A percentile compares a stretch with the other conserved stretches of the same genome.
These are phyloP conservation scores for Golubevia sp. DNA, from an alignment of 1,284 basidiomycete species.

Conservation along the genomic window DNA sequence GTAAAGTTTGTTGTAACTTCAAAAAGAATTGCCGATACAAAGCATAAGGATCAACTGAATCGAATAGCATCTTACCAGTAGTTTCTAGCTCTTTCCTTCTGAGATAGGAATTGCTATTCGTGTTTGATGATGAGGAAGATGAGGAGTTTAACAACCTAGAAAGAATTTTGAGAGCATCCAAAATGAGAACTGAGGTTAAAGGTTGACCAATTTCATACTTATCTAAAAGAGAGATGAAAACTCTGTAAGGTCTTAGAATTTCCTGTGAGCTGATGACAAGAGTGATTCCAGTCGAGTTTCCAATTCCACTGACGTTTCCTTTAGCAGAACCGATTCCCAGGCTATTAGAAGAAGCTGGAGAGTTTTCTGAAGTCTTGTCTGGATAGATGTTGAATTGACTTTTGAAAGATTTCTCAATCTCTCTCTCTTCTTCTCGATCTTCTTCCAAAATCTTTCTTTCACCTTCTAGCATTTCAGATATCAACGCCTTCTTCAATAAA, in stretches of 20 bases:
- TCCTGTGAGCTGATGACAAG: background rate
- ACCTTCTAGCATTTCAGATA: too few species aligned
- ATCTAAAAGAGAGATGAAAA: conserved; percentile 91
- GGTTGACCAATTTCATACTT: conserved; percentile 92
- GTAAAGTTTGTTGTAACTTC: conserved; percentile 63
- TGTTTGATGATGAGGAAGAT: too few species aligned
- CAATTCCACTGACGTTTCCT: too few species aligned
- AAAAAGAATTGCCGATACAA: conserved; percentile 79
- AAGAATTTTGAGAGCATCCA: conserved; percentile 76
- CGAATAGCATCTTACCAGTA: conserved; percentile 87
- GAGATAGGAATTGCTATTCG: background rate
- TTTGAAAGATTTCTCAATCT: too few species aligned
- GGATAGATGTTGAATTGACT: too few species aligned
- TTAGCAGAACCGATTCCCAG: too few species aligned
- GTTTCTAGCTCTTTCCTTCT: conserved; percentile 69
- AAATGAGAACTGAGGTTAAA: conserved; percentile 76
- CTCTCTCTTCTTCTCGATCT: too few species aligned
- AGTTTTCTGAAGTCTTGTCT: too few species aligned
- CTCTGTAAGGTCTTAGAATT: conserved; percentile 74
- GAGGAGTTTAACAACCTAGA: conserved; percentile 30
- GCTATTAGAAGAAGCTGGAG: too few species aligned
- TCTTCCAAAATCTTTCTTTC: too few species aligned
- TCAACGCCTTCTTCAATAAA: conserved; percentile 71
- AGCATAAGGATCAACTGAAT: conserved; percentile 85
- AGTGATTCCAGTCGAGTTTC: too few species aligned